Conservation (phyloP, 2,329 filamentous ascomycete species). For the Didymella keratinophila region DNA sequence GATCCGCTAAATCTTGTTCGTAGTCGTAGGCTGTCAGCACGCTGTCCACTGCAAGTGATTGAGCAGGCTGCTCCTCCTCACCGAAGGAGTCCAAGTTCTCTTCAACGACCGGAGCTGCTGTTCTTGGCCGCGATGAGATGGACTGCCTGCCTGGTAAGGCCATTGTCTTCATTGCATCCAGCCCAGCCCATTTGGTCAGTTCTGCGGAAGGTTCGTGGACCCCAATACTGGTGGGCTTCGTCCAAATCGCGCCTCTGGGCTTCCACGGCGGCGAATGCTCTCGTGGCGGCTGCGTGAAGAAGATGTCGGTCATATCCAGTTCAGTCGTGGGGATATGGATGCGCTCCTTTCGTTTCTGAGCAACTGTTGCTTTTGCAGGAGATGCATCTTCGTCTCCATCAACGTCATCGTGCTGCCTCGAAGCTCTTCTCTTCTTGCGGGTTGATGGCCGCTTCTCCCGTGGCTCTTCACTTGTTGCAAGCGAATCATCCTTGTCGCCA, state of each 20-base stretch:
- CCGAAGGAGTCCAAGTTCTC: conserved; percentile 23
- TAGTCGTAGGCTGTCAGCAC: conserved; percentile 43
- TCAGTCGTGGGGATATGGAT: conserved; percentile 54
- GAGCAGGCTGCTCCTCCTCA: conserved; percentile 24
- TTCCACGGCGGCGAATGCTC: conserved; percentile 54
- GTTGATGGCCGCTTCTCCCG: conserved; percentile 17
- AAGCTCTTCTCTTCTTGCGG: conserved; percentile 25
- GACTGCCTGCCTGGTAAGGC: conserved; percentile 39
- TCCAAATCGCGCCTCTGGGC: conserved; percentile 59
- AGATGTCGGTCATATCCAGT: conserved; percentile 52
- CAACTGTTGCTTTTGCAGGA: conserved; percentile 33
- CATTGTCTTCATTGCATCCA: conserved; percentile 36
- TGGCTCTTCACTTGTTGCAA: conserved; percentile 16
- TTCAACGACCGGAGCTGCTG: conserved; percentile 24
- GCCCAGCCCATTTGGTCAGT: conserved; percentile 22
- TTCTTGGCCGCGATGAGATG: conserved; percentile 33
- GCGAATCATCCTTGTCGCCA: conserved; percentile 21
- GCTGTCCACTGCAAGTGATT: conserved; percentile 11
- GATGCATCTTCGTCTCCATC: conserved; percentile 26
- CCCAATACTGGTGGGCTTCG: conserved; percentile 47
- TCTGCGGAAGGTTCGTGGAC: conserved; percentile 34
- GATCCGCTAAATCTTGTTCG: conserved; percentile 58
- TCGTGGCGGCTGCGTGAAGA: conserved; percentile 55
- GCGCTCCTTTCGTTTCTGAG: conserved; percentile 51
- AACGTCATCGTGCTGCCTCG: conserved; percentile 20